These are phyloP conservation scores for Aspergillus affinis DNA, from an alignment of 495 filamentous ascomycete species.

Conservation along the genomic window DNA sequence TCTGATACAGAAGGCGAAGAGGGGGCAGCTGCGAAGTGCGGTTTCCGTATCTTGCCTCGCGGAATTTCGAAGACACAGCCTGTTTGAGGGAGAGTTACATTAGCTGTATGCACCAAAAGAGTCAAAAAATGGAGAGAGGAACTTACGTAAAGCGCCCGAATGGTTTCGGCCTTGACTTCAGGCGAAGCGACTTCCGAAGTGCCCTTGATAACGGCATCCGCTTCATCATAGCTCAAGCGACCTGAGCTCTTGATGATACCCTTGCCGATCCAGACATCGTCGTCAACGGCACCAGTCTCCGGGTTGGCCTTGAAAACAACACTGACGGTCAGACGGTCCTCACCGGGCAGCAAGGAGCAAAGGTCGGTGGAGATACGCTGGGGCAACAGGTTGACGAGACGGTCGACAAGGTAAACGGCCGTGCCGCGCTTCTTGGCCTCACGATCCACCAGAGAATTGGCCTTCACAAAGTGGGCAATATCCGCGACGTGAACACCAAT, in stretches of 20 bases:
- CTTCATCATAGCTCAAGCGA: conserved; percentile 78
- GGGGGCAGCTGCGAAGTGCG: conserved; percentile 75
- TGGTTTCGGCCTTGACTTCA: conserved; percentile 63
- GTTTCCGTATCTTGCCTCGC: conserved; percentile 78
- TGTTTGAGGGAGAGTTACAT: conserved; percentile 28
- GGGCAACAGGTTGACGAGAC: conserved; percentile 88
- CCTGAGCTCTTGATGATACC: conserved; percentile 86
- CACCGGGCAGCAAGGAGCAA: conserved; percentile 78
- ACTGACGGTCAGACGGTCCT: conserved; percentile 89
- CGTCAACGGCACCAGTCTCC: conserved; percentile 69
- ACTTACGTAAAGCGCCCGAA: conserved; percentile 73
- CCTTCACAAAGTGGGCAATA: conserved; percentile 95
- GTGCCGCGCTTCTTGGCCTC: conserved; percentile 98
- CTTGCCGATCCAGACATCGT: conserved; percentile 91
- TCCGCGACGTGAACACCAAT: conserved; percentile 95
- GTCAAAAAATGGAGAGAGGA: neutral
- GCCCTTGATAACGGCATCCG: conserved; percentile 73
- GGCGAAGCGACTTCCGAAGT: conserved; percentile 56
- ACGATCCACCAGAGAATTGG: conserved; percentile 91
- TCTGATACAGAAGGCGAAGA: conserved; percentile 82
- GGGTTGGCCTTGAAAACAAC: conserved; percentile 87
- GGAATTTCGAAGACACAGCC: conserved; percentile 81
- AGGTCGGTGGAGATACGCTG: conserved; percentile 79
- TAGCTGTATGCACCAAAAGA: neutral
- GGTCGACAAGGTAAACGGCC: conserved; percentile 89